These are phyloP conservation scores for Quercus glauca DNA, from an alignment of 306 rosid species.

Conservation along the genomic window DNA sequence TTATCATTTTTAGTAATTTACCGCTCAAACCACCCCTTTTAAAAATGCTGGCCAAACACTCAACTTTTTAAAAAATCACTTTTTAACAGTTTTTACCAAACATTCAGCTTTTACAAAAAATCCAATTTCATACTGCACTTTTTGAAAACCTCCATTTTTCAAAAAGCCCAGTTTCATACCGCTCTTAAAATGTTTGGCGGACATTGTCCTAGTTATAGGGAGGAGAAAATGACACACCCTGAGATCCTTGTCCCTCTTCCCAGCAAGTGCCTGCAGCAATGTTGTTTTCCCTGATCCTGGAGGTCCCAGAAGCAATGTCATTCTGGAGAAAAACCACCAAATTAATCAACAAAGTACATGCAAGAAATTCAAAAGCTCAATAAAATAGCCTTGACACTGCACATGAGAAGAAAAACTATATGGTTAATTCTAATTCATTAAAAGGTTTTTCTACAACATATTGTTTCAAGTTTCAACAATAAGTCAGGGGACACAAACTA, in stretches of 20 bases:
- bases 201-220: background rate
- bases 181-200: background rate
- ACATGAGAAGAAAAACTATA: too few relatives aligned
- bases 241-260: slow-evolving; percentile 42
- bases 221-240: slow-evolving; percentile 31
- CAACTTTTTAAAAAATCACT: too few relatives aligned
- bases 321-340: slow-evolving; percentile 22
- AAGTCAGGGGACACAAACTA: too few relatives aligned
- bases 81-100: too few relatives aligned
- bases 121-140: too few relatives aligned
- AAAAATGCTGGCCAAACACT: too few relatives aligned
- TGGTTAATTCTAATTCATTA: background rate
- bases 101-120: too few relatives aligned
- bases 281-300: slow-evolving; percentile 64
- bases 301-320: slow-evolving; percentile 57
- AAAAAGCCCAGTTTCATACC: too few relatives aligned
- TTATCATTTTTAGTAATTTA: too few relatives aligned
- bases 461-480: background rate
- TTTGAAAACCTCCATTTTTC: too few relatives aligned
- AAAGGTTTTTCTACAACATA: background rate
- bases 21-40: too few relatives aligned
- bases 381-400: background rate
- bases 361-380: background rate
- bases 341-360: slow-evolving; percentile 2
- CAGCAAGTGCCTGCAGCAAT: slow-evolving; percentile 49